Conservation (phyloP, 2,329 filamentous ascomycete species). For the Colletotrichum falcatum region DNA sequence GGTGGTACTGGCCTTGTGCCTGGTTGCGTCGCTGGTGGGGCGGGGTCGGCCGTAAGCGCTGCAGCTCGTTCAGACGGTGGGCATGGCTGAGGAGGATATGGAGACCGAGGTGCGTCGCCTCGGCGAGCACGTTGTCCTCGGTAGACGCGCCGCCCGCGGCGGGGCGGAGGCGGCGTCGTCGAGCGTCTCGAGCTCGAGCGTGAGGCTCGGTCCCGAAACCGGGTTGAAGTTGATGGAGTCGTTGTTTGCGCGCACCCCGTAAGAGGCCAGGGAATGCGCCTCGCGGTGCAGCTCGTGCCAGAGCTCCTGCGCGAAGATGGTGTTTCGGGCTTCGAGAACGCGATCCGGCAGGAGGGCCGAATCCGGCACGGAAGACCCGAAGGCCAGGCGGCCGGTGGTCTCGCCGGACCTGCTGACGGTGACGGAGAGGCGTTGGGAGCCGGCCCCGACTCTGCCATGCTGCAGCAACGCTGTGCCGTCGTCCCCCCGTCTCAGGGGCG, state of each 20-base stretch:
- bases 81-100: constrained; percentile 83
- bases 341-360: constrained; percentile 73
- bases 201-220: constrained; percentile 66
- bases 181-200: constrained; percentile 69
- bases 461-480: constrained; percentile 84
- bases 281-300: constrained; percentile 92
- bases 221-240: constrained; percentile 68
- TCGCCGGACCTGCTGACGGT: constrained; percentile 69
- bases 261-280: constrained; percentile 76
- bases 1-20: constrained; percentile 60
- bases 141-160: constrained; percentile 49
- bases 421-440: constrained; percentile 74
- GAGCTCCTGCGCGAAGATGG: constrained; percentile 85
- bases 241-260: constrained; percentile 75
- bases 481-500: constrained; percentile 78
- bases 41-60: constrained; percentile 70
- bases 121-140: constrained; percentile 67
- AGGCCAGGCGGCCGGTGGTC: constrained; percentile 67
- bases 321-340: constrained; percentile 81
- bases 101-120: constrained; percentile 74
- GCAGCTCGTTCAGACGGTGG: constrained; percentile 79
- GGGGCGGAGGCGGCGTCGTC: constrained; percentile 45
- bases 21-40: constrained; percentile 54
- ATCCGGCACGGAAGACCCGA: constrained; percentile 65
- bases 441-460: constrained; percentile 63